Conservation (phyloP, 768 basidiomycete genomes). For the Tylopilus vinaceipallidus region DNA sequence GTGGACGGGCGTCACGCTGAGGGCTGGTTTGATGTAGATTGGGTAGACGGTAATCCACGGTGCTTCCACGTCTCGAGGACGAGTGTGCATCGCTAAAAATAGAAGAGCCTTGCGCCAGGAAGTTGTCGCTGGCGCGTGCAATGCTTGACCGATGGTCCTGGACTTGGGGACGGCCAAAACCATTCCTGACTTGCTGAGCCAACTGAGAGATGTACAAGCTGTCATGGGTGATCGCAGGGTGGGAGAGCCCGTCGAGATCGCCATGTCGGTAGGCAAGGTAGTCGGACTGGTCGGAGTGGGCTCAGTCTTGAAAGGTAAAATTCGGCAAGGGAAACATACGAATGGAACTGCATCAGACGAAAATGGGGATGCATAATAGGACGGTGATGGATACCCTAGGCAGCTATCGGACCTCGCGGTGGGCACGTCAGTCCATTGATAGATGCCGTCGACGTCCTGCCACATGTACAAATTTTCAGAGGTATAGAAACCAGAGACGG, state of each 20-base stretch:
- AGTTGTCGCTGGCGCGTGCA: slow-evolving; percentile 32
- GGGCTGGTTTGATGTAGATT: slow-evolving; percentile 16
- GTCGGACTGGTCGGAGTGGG: slow-evolving; percentile 10
- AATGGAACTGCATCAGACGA: slow-evolving; percentile 14
- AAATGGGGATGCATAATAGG: slow-evolving; percentile 14
- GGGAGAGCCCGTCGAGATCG: slow-evolving; percentile 14
- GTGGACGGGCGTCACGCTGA: slow-evolving; percentile 19
- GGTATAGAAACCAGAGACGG: slow-evolving; percentile 22
- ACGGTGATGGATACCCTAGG: slow-evolving; percentile 17
- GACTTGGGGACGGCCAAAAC: slow-evolving; percentile 18
- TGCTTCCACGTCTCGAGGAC: slow-evolving; percentile 15
- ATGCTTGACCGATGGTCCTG: slow-evolving; percentile 34
- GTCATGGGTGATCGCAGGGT: slow-evolving; percentile 14
- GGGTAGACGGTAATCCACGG: slow-evolving; percentile 17
- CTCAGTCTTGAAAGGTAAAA: slow-evolving; percentile 5
- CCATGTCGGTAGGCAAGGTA: slow-evolving; percentile 17
- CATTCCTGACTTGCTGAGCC: slow-evolving; percentile 24
- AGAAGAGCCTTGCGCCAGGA: slow-evolving; percentile 33
- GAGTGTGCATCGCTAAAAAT: slow-evolving; percentile 27
- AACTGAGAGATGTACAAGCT: slow-evolving; percentile 19
- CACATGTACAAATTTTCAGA: slow-evolving; percentile 29
- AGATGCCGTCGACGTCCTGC: slow-evolving; percentile 28
- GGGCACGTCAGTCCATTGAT: slow-evolving; percentile 29
- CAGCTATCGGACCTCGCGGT: slow-evolving; percentile 24
- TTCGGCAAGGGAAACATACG: slow-evolving; percentile 14